phyloP scores from a whole-genome alignment of 495 filamentous ascomycete species.

The Tetracladium marchalianum region DNA sequence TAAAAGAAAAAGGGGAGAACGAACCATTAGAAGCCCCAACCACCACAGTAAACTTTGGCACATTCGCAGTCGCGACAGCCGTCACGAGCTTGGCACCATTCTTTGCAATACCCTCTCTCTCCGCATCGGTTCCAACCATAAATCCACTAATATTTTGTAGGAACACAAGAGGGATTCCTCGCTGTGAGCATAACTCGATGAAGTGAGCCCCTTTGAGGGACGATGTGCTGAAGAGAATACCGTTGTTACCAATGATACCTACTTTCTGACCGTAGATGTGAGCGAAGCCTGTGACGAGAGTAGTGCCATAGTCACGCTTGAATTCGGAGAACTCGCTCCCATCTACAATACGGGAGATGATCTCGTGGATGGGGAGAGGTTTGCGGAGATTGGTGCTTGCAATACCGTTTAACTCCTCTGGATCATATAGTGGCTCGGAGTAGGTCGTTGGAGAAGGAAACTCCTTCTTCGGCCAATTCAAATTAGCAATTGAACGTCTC shows the following conservation, averaged over 20 bases:
- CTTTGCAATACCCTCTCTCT: conserved; percentile 92
- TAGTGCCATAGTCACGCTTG: conserved; percentile 84
- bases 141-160: conserved; percentile 96
- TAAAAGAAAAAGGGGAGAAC: too few relatives aligned
- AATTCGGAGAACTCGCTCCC: conserved; percentile 87
- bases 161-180: conserved; percentile 82
- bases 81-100: conserved; percentile 97
- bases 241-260: conserved; percentile 94
- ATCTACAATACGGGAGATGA: conserved; percentile 92
- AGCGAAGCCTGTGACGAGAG: conserved; percentile 88
- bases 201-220: conserved; percentile 95
- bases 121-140: conserved; percentile 92
- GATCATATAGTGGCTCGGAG: conserved; percentile 70
- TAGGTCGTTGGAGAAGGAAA: conserved; percentile 21
- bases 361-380: conserved; percentile 75
- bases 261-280: conserved; percentile 84
- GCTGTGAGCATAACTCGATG: conserved; percentile 91
- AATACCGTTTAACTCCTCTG: conserved; percentile 75
- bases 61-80: conserved; percentile 87
- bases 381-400: conserved; percentile 80
- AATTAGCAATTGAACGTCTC: conserved; percentile 70
- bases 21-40: conserved; percentile 75
- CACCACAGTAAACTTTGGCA: conserved; percentile 95
- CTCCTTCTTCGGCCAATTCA: conserved; percentile 61
- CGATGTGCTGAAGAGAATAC: conserved; percentile 88